Conservation (phyloP, 2,329 filamentous ascomycete species). For the Trichocomaceae sp. region DNA sequence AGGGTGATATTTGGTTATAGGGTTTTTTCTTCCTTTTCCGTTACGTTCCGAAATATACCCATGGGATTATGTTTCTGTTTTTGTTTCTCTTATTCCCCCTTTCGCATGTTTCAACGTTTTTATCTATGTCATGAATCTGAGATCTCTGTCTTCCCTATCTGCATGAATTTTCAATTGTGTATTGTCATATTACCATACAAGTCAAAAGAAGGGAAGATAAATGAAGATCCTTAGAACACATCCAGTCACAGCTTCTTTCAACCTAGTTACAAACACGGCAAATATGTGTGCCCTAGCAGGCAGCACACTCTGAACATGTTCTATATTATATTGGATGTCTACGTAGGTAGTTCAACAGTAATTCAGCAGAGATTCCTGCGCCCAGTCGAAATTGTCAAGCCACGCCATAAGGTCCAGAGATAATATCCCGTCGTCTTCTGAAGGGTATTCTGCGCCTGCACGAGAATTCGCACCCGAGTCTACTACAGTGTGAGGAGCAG, state of each 20-base stretch:
- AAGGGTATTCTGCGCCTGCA: neutral
- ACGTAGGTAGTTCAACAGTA: conserved; percentile 2
- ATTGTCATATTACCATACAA: neutral
- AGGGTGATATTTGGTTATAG: conserved; percentile 85
- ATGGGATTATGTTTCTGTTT: conserved; percentile 8
- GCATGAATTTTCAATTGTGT: neutral
- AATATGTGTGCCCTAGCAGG: neutral
- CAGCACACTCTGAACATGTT: neutral
- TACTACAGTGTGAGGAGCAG: neutral
- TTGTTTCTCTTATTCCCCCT: conserved; percentile 6
- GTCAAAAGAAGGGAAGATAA: neutral
- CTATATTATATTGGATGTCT: neutral
- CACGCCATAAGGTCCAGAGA: conserved; percentile 15
- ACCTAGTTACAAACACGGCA: neutral
- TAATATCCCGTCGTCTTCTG: conserved; percentile 1
- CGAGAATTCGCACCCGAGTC: neutral
- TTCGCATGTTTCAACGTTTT: neutral
- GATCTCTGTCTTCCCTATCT: neutral
- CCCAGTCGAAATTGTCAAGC: conserved; percentile 17
- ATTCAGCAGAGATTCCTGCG: conserved; percentile 14
- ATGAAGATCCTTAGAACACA: neutral
- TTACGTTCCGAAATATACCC: conserved; percentile 12
- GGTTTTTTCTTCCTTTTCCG: neutral
- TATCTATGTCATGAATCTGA: neutral
- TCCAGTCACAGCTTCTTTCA: too few species aligned